A percentile compares a stretch with the other conserved stretches of the same genome.
Evolutionary conservation across 2,329 filamentous ascomycete genomes (phyloP).

Genomic region (Pezicula carpinea): DNA sequence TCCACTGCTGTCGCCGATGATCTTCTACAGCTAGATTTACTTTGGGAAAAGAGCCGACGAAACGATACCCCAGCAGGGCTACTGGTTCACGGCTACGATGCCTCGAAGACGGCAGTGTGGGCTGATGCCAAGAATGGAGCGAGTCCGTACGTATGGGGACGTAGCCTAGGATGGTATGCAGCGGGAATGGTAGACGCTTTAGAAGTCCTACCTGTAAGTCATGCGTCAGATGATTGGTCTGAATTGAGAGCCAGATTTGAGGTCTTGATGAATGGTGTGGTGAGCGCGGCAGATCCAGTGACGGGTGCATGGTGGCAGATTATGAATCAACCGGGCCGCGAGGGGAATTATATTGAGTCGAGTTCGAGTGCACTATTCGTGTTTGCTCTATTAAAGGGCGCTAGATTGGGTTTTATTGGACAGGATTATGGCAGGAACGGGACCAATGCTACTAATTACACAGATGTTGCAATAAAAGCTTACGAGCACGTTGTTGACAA

Average conservation of each 20-base stretch:
- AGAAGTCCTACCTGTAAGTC: slow-evolving; percentile 22
- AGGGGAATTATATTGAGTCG: not conserved
- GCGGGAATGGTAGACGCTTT: slow-evolving; percentile 33
- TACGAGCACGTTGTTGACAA: not conserved
- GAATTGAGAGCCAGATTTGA: slow-evolving; percentile 3
- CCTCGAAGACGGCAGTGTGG: slow-evolving; percentile 29
- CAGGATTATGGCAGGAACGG: not conserved
- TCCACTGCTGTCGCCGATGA: no score
- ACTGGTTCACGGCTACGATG: slow-evolving; percentile 31
- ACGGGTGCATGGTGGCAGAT: slow-evolving; percentile 35
- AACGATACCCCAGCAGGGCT: slow-evolving; percentile 19
- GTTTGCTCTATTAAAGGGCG: not conserved
- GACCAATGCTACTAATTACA: not conserved
- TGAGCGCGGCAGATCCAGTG: slow-evolving; percentile 10
- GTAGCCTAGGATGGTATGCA: slow-evolving; percentile 34
- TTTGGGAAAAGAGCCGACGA: no score
- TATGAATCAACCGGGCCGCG: slow-evolving; percentile 16
- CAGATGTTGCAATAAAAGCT: not conserved
- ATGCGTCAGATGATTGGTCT: slow-evolving; percentile 7
- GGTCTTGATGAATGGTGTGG: slow-evolving; percentile 11
- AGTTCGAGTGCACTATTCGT: not conserved
- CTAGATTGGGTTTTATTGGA: not conserved
- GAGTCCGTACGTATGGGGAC: slow-evolving; percentile 32
- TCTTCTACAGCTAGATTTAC: no score
- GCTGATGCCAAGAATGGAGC: slow-evolving; percentile 31